Evolutionary conservation across 2,329 filamentous ascomycete species (phyloP).

Genomic region (Neurospora sp.): DNA sequence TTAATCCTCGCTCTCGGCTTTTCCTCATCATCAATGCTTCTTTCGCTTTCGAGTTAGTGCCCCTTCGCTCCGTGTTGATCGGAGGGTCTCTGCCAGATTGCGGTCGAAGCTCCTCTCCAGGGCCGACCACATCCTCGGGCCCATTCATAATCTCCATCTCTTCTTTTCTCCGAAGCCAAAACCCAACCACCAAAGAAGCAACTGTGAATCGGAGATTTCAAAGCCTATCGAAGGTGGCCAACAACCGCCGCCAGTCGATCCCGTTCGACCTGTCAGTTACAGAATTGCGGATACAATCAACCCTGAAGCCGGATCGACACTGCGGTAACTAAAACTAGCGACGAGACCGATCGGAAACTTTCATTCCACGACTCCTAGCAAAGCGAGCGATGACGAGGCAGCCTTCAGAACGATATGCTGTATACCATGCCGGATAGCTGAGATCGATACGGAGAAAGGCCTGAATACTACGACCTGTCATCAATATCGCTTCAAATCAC

Average conservation of each 20-base stretch:
- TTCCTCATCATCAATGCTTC: neutral
- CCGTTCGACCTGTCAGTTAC: neutral
- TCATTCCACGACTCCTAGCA: neutral
- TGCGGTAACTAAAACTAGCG: neutral
- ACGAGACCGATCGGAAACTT: neutral
- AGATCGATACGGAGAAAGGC: neutral
- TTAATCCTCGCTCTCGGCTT: neutral
- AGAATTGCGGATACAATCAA: neutral
- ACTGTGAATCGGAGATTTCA: neutral
- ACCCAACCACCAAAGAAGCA: neutral
- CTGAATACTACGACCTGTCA: neutral
- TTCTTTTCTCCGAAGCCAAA: neutral
- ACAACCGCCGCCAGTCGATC: neutral
- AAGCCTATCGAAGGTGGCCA: neutral
- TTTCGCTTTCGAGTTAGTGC: neutral
- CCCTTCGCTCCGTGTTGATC: neutral
- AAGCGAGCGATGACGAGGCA: neutral
- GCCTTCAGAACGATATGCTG: neutral
- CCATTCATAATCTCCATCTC: neutral
- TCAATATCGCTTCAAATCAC: neutral
- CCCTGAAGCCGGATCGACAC: neutral
- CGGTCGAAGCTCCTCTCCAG: neutral
- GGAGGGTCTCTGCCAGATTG: neutral
- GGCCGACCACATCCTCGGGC: neutral
- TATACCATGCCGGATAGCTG: neutral